Evolutionary conservation across 371 early-diverging fungal species (phyloP).

Genomic region (Rhizopus sp.): DNA sequence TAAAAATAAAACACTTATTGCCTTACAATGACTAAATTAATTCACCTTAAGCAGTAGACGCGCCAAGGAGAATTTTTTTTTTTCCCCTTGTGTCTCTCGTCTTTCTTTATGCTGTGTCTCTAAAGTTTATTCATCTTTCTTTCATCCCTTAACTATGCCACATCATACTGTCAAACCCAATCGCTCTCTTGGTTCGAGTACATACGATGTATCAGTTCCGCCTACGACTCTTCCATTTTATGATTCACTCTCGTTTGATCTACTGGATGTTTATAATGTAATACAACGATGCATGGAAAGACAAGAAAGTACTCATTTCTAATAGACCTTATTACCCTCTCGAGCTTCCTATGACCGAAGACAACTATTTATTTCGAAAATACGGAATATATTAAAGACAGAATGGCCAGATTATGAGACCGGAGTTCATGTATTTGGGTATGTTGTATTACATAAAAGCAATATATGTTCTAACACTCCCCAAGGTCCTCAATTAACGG

Average conservation of each 20-base stretch:
- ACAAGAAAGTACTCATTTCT: neutral
- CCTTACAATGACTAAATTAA: neutral
- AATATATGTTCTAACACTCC: too few relatives aligned
- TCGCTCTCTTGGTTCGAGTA: too few relatives aligned
- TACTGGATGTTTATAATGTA: too few relatives aligned
- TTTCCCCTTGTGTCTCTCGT: neutral
- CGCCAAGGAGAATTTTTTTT: slow-evolving; percentile 7
- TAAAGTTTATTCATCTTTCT: too few relatives aligned
- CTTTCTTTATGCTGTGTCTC: too few relatives aligned
- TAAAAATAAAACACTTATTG: neutral
- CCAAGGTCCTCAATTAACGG: slow-evolving; percentile 61
- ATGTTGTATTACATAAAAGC: slow-evolving; percentile 2
- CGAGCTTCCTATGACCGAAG: slow-evolving; percentile 57
- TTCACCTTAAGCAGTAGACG: neutral
- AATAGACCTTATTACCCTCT: slow-evolving; percentile 54
- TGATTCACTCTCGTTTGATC: too few relatives aligned
- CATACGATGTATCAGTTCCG: too few relatives aligned
- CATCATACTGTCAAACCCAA: too few relatives aligned
- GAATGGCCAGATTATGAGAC: slow-evolving; percentile 63
- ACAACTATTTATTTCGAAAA: slow-evolving; percentile 53
- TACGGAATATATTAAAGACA: slow-evolving; percentile 50
- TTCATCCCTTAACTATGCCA: too few relatives aligned
- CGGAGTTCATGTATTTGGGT: slow-evolving; percentile 66
- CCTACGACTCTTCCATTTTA: too few relatives aligned
- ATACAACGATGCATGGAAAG: neutral